Conservation (phyloP, 768 basidiomycete genomes). For the Leccinellum luteum region DNA sequence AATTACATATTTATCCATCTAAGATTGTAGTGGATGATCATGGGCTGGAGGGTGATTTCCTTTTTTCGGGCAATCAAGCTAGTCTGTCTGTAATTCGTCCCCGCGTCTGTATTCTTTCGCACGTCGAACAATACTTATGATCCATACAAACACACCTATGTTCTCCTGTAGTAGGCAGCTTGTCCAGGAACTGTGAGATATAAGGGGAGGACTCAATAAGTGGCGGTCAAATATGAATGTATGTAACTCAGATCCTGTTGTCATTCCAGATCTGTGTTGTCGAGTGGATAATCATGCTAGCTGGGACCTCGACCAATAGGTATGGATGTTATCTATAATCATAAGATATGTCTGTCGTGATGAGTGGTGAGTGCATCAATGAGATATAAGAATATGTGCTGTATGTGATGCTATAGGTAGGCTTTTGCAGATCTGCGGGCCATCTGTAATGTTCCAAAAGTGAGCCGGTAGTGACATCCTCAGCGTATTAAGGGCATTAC, state of each 20-base stretch:
- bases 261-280: background rate
- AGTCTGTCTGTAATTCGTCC: background rate
- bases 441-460: constrained; percentile 37
- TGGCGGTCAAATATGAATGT: background rate
- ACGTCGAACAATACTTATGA: background rate
- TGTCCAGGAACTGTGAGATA: background rate
- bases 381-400: constrained; percentile 12
- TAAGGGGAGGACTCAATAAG: background rate
- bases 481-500: constrained; percentile 41
- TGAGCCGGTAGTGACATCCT: background rate
- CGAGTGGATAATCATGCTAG: background rate
- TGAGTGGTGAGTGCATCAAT: constrained; percentile 32
- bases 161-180: too few species aligned
- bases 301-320: background rate
- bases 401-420: constrained; percentile 36
- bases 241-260: background rate
- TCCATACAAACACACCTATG: background rate
- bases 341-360: constrained; percentile 29
- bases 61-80: background rate
- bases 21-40: too few species aligned
- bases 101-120: background rate
- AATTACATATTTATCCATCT: too few species aligned
- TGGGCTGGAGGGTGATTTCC: background rate
- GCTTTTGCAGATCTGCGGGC: constrained; percentile 49
- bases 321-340: constrained; percentile 22